Conservation (phyloP, 2,329 filamentous ascomycete species). For the Westerdykella sp. region DNA sequence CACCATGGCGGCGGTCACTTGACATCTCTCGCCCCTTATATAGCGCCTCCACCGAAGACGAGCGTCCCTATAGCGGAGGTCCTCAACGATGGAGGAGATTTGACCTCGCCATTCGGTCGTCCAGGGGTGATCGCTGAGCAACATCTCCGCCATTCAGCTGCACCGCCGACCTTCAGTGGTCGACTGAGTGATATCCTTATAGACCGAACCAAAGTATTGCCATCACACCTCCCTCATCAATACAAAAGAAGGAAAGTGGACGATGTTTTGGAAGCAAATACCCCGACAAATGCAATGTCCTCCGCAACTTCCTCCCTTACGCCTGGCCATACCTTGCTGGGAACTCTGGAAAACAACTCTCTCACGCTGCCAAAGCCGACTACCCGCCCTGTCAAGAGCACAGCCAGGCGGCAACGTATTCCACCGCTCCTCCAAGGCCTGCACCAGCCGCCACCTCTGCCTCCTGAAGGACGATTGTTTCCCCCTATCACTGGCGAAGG, state of each 20-base stretch:
- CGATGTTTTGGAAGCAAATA: not conserved
- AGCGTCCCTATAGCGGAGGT: constrained; percentile 33
- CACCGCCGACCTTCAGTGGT: constrained; percentile 19
- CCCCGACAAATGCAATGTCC: not conserved
- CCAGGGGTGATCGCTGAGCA: too few species aligned
- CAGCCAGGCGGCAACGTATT: constrained; percentile 34
- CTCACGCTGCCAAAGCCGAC: constrained; percentile 38
- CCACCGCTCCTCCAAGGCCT: constrained; percentile 52
- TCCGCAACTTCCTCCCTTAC: constrained; percentile 1
- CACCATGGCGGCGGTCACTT: too few species aligned
- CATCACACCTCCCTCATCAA: constrained; percentile 10
- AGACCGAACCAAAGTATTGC: constrained; percentile 5
- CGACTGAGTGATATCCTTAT: constrained; percentile 24
- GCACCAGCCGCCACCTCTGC: constrained; percentile 54
- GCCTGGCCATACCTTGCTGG: constrained; percentile 5
- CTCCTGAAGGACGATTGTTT: constrained; percentile 50
- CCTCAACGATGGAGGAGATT: constrained; percentile 21
- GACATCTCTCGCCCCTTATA: too few species aligned
- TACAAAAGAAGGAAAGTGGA: constrained; percentile 19
- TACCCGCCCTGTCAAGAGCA: constrained; percentile 23
- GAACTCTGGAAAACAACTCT: constrained; percentile 15
- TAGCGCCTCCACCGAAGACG: constrained; percentile 11
- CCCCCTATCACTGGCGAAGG: constrained; percentile 53
- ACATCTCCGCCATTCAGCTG: too few species aligned
- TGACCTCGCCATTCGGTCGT: not conserved